A percentile compares a stretch with the other conserved stretches of the same genome.
Conservation (phyloP, 129 eudicot species). For the Gnaphalium uliginosum region DNA sequence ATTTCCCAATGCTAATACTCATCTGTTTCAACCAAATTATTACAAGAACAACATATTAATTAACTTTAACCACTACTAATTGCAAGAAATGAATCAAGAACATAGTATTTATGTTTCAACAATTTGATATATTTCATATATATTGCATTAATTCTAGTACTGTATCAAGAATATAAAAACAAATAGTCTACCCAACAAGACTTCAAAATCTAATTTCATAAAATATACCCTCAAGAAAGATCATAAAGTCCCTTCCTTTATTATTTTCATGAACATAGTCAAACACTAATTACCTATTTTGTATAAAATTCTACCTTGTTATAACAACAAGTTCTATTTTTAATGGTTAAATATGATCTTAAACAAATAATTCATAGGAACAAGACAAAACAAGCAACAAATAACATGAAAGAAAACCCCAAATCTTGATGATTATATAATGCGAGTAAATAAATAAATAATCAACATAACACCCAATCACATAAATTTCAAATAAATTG, state of each 20-base stretch:
- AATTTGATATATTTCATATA: background rate
- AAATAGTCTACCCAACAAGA: background rate
- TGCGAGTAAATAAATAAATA: background rate
- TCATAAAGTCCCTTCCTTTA: constrained; percentile 9
- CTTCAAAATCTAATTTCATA: background rate
- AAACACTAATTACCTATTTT: constrained; percentile 10
- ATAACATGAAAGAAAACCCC: background rate
- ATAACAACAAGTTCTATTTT: constrained; percentile 9
- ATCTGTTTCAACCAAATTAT: constrained; percentile 36
- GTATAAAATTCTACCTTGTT: constrained; percentile 1
- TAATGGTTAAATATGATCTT: background rate
- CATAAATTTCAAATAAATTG: background rate
- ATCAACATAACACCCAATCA: background rate
- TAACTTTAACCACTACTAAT: constrained; percentile 6
- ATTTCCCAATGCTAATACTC: constrained; percentile 56
- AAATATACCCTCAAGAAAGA: background rate
- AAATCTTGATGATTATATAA: background rate
- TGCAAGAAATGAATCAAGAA: constrained; percentile 11
- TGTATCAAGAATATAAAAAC: background rate
- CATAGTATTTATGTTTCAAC: background rate
- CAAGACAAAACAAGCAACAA: background rate
- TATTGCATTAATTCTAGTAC: background rate
- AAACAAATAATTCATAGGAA: background rate
- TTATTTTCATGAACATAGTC: constrained; percentile 7
- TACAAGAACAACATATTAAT: background rate